Conservation (phyloP, 805 yeast genomes). For the Debaryomyces castellii region DNA sequence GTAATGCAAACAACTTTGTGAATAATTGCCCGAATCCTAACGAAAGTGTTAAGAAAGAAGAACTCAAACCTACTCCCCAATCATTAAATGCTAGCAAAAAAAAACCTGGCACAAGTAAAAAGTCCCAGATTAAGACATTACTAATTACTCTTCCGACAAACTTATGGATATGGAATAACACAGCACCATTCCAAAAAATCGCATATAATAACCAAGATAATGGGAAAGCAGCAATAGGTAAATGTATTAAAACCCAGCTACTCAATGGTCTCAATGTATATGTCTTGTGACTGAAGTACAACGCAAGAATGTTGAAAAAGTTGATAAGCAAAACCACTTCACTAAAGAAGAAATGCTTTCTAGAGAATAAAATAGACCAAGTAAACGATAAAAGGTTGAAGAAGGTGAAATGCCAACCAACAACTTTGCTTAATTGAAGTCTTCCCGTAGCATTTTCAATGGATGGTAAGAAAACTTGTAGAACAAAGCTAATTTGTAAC, state of each 20-base stretch:
- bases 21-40: conserved; percentile 70
- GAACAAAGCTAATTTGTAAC: conserved; percentile 52
- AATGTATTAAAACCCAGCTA: conserved; percentile 60
- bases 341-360: conserved; percentile 55
- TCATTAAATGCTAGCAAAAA: conserved; percentile 61
- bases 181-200: conserved; percentile 85
- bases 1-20: conserved; percentile 70
- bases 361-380: conserved; percentile 65
- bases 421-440: conserved; percentile 31
- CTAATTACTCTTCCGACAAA: conserved; percentile 68
- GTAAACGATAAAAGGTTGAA: conserved; percentile 60
- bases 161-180: conserved; percentile 59
- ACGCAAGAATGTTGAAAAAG: conserved; percentile 54
- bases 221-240: conserved; percentile 69
- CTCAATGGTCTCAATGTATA: conserved; percentile 50
- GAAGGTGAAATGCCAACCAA: conserved; percentile 61
- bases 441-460: conserved; percentile 14
- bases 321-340: conserved; percentile 61
- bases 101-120: conserved; percentile 61
- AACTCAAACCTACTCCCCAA: conserved; percentile 65
- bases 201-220: conserved; percentile 72
- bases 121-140: conserved; percentile 76
- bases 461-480: conserved; percentile 42
- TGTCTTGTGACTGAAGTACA: conserved; percentile 61
- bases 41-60: conserved; percentile 60